Conservation (phyloP, 805 yeast species). For the Komagataella populi region DNA sequence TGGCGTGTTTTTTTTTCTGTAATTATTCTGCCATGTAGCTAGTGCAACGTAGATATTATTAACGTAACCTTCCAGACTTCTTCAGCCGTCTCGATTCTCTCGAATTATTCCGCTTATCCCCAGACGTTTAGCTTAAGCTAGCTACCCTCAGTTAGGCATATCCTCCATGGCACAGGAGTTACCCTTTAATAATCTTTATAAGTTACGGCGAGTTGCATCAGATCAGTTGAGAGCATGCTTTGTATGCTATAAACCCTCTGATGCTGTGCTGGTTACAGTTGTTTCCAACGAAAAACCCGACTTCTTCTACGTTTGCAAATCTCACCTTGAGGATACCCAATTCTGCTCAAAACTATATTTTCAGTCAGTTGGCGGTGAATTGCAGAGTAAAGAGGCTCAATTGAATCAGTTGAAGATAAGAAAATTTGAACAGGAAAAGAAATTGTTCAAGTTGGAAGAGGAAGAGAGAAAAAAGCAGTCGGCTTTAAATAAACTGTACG, state of each 20-base stretch:
- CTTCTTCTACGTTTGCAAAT: constrained; percentile 36
- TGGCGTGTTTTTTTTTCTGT: neutral
- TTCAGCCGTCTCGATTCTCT: neutral
- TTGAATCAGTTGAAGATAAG: constrained; percentile 1
- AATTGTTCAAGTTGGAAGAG: constrained; percentile 22
- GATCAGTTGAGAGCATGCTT: constrained; percentile 29
- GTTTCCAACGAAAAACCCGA: constrained; percentile 26
- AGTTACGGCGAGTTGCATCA: constrained; percentile 25
- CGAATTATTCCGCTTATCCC: neutral
- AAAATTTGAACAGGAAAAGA: constrained; percentile 11
- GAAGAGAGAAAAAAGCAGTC: constrained; percentile 9
- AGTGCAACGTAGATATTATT: neutral
- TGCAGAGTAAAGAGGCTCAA: constrained; percentile 10
- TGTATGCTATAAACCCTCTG: constrained; percentile 36
- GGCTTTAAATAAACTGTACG: constrained; percentile 9
- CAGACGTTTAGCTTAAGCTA: neutral
- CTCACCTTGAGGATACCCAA: constrained; percentile 30
- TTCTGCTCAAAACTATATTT: constrained; percentile 25
- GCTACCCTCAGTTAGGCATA: neutral
- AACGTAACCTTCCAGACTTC: neutral
- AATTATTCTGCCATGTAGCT: neutral
- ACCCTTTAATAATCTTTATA: constrained; percentile 22
- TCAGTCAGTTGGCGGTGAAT: constrained; percentile 14
- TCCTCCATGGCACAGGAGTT: constrained; percentile 1
- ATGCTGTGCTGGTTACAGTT: constrained; percentile 27